These are phyloP conservation scores for Ogataea pilisensis DNA, from an alignment of 805 yeast species.

Conservation along the genomic window DNA sequence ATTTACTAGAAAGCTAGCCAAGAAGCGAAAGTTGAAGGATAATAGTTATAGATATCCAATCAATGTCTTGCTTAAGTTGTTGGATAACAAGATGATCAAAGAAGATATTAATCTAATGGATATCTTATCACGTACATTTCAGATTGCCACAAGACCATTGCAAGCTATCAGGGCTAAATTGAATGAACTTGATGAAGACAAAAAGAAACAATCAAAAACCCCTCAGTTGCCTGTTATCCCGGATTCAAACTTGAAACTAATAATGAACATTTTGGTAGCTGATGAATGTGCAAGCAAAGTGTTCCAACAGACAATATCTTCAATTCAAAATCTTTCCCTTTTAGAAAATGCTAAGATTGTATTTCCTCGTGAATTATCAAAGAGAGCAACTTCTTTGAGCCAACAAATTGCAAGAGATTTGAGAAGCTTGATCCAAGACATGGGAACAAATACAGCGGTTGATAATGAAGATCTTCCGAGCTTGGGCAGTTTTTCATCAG, in stretches of 20 bases:
- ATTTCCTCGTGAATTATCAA: slow-evolving; percentile 65
- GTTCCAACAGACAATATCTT: slow-evolving; percentile 75
- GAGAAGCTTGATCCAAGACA: slow-evolving; percentile 41
- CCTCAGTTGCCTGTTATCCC: slow-evolving; percentile 60
- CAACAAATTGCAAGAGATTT: slow-evolving; percentile 52
- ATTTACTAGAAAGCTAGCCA: slow-evolving; percentile 35
- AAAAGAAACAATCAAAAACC: slow-evolving; percentile 15
- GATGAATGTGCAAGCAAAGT: slow-evolving; percentile 84
- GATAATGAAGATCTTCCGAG: slow-evolving; percentile 45
- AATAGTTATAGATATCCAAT: slow-evolving; percentile 63
- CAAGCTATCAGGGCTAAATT: slow-evolving; percentile 42
- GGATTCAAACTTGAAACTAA: slow-evolving; percentile 52
- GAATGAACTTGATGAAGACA: slow-evolving; percentile 29
- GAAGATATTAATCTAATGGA: slow-evolving; percentile 78
- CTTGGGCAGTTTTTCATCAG: slow-evolving; percentile 64
- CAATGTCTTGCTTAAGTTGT: slow-evolving; percentile 57
- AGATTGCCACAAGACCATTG: slow-evolving; percentile 72
- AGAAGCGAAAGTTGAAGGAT: slow-evolving; percentile 34
- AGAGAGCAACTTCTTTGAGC: slow-evolving; percentile 59
- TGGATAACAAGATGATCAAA: slow-evolving; percentile 60
- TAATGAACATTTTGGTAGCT: slow-evolving; percentile 66
- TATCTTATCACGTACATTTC: slow-evolving; percentile 66
- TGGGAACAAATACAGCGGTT: slow-evolving; percentile 33
- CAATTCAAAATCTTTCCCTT: slow-evolving; percentile 71
- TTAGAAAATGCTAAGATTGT: slow-evolving; percentile 57